Conservation (phyloP, 2,329 filamentous ascomycete species). For the Xylaria sp. region DNA sequence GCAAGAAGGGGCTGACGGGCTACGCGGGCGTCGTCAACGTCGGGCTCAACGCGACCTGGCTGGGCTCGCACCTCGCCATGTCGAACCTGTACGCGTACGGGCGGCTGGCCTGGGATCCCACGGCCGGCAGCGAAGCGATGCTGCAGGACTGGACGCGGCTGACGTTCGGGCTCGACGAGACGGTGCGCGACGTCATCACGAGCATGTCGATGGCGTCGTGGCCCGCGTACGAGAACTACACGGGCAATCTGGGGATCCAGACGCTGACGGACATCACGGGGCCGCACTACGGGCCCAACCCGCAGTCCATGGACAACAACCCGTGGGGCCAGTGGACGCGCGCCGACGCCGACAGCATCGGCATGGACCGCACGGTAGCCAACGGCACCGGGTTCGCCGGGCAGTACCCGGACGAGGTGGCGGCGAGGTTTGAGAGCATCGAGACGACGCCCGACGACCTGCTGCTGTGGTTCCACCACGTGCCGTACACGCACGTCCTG, state of each 20-base stretch:
- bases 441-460: slow-evolving; percentile 69
- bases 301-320: slow-evolving; percentile 67
- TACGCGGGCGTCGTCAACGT: slow-evolving; percentile 70
- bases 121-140: slow-evolving; percentile 49
- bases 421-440: slow-evolving; percentile 59
- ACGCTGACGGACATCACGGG: slow-evolving; percentile 70
- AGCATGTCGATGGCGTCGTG: slow-evolving; percentile 69
- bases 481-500: slow-evolving; percentile 65
- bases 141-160: slow-evolving; percentile 69
- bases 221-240: slow-evolving; percentile 73
- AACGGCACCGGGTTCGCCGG: slow-evolving; percentile 69
- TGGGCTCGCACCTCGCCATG: slow-evolving; percentile 71
- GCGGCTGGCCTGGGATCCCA: slow-evolving; percentile 66
- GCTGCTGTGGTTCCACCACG: slow-evolving; percentile 75
- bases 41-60: slow-evolving; percentile 67
- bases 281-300: slow-evolving; percentile 69
- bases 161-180: slow-evolving; percentile 60
- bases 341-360: slow-evolving; percentile 60
- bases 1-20: slow-evolving; percentile 55
- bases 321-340: slow-evolving; percentile 75
- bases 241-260: slow-evolving; percentile 70
- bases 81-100: slow-evolving; percentile 74
- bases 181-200: slow-evolving; percentile 61
- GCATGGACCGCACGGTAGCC: slow-evolving; percentile 71
- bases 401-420: slow-evolving; percentile 66